These are phyloP conservation scores for Hericium rajendrae DNA, from an alignment of 768 basidiomycete species.

Conservation along the genomic window DNA sequence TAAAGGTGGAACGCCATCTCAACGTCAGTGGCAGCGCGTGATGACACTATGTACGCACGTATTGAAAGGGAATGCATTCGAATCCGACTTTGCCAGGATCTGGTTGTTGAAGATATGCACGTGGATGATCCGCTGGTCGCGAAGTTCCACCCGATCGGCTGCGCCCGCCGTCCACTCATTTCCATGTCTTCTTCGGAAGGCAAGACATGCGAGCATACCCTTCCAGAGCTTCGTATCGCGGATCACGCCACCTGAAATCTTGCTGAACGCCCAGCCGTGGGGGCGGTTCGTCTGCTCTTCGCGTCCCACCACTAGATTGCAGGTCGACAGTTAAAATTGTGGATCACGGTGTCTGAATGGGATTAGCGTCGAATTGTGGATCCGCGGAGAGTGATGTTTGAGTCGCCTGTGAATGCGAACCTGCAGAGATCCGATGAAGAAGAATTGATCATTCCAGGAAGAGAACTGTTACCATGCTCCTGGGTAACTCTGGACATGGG, in stretches of 20 bases:
- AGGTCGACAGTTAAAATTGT: neutral
- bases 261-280: constrained; percentile 43
- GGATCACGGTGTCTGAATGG: neutral
- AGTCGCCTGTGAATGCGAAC: neutral
- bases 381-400: constrained; percentile 41
- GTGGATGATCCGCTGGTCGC: constrained; percentile 36
- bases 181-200: neutral
- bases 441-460: neutral
- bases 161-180: constrained; percentile 11
- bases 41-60: neutral
- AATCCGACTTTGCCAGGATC: constrained; percentile 44
- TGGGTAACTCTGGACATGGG: neutral
- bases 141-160: constrained; percentile 54
- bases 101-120: constrained; percentile 45
- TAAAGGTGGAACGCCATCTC: neutral
- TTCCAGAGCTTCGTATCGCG: constrained; percentile 36
- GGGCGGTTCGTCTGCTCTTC: constrained; percentile 42
- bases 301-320: constrained; percentile 48
- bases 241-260: constrained; percentile 45
- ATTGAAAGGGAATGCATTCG: neutral
- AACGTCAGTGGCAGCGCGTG: neutral
- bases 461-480: neutral
- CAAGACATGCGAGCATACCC: neutral
- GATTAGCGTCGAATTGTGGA: too few species aligned
- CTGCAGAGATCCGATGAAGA: neutral